Evolutionary conservation across 495 filamentous ascomycete species (phyloP).

Genomic region (Emericellopsis terricola): DNA sequence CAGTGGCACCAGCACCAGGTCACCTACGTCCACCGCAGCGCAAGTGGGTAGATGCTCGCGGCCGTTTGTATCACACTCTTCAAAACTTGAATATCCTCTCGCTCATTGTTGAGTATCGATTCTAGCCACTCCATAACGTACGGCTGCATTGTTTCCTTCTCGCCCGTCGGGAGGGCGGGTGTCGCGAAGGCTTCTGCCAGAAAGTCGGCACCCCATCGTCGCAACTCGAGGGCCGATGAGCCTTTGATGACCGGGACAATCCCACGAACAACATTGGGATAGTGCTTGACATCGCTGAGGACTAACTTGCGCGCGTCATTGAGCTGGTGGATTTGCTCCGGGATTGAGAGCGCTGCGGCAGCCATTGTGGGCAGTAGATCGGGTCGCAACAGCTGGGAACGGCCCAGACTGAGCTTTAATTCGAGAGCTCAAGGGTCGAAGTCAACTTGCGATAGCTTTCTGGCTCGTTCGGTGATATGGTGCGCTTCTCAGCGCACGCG

Average conservation of each 20-base stretch:
- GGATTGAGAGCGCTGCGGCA: constrained; percentile 35
- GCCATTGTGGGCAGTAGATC: constrained; percentile 14
- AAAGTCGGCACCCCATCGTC: constrained; percentile 93
- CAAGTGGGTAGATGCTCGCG: constrained; percentile 78
- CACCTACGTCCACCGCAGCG: constrained; percentile 87
- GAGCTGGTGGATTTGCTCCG: constrained; percentile 67
- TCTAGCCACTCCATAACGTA: constrained; percentile 56
- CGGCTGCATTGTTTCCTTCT: constrained; percentile 61
- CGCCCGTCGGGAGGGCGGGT: constrained; percentile 47
- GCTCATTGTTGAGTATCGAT: constrained; percentile 50
- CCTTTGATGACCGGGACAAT: constrained; percentile 77
- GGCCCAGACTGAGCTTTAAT: too few species aligned
- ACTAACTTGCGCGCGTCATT: constrained; percentile 75
- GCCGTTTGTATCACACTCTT: constrained; percentile 70
- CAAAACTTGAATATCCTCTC: constrained; percentile 57
- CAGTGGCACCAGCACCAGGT: too few species aligned
- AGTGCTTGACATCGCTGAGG: constrained; percentile 63
- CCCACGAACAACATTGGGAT: constrained; percentile 74
- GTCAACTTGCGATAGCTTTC: too few species aligned
- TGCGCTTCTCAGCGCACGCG: background rate
- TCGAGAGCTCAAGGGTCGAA: background rate
- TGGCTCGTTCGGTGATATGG: background rate
- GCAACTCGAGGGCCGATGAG: constrained; percentile 54
- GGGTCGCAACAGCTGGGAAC: background rate
- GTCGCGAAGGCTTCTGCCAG: constrained; percentile 90